phyloP scores from a whole-genome alignment of 805 yeast species.

The Metschnikowia chrysomelidarum region DNA sequence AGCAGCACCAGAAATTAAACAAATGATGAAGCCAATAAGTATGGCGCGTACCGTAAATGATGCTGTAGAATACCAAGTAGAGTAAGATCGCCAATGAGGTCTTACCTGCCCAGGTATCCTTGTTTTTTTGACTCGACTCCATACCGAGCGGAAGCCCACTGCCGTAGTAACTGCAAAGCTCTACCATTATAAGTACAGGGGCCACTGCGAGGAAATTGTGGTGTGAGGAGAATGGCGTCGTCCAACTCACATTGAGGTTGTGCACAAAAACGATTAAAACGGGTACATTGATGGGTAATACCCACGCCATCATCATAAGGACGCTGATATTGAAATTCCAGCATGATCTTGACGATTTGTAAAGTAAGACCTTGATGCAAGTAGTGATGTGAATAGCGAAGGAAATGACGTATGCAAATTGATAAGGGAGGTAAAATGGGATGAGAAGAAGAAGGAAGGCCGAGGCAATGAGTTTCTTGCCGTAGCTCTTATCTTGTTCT shows the following conservation, averaged over 20 bases:
- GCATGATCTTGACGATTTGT: slow-evolving; percentile 19
- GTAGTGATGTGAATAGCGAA: slow-evolving; percentile 57
- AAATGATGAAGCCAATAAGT: slow-evolving; percentile 84
- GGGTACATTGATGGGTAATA: slow-evolving; percentile 76
- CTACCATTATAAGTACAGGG: slow-evolving; percentile 65
- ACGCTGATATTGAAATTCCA: slow-evolving; percentile 64
- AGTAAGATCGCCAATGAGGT: slow-evolving; percentile 31
- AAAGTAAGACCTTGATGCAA: slow-evolving; percentile 34
- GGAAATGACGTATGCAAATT: slow-evolving; percentile 66
- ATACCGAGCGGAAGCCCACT: slow-evolving; percentile 37
- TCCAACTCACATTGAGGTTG: slow-evolving; percentile 74
- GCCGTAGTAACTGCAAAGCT: slow-evolving; percentile 39
- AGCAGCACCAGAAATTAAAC: slow-evolving; percentile 60
- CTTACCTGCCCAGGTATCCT: slow-evolving; percentile 4
- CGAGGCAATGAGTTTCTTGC: slow-evolving; percentile 28
- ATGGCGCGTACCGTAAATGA: slow-evolving; percentile 75
- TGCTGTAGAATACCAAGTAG: slow-evolving; percentile 58
- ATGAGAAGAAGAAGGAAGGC: slow-evolving; percentile 44
- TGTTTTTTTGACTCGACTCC: slow-evolving; percentile 3
- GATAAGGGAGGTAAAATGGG: slow-evolving; percentile 72
- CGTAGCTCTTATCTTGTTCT: not conserved
- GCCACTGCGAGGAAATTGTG: slow-evolving; percentile 77
- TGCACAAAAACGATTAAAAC: slow-evolving; percentile 78
- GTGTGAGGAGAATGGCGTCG: slow-evolving; percentile 81
- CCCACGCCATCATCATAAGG: slow-evolving; percentile 69